Conservation (phyloP, 2,329 filamentous ascomycete genomes). For the Monilinia laxa region DNA sequence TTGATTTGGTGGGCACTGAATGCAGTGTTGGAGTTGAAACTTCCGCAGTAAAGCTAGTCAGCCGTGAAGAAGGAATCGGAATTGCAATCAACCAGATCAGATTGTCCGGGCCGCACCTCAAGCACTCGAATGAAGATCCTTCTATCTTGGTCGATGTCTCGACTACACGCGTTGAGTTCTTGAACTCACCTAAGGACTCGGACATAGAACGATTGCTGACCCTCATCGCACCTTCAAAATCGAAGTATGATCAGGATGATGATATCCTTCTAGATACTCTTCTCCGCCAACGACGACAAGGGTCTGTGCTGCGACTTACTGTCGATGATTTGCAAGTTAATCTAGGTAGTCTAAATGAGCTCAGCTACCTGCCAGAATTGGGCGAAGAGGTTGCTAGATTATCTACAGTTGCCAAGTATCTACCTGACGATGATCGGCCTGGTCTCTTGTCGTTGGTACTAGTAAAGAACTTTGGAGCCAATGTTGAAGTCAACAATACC, state of each 20-base stretch:
- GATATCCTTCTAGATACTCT: slow-evolving; percentile 95
- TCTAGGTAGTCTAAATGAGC: slow-evolving; percentile 61
- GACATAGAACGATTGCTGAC: slow-evolving; percentile 82
- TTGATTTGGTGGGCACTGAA: slow-evolving; percentile 74
- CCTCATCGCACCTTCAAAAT: slow-evolving; percentile 86
- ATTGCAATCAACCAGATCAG: slow-evolving; percentile 74
- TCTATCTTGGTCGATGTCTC: slow-evolving; percentile 62
- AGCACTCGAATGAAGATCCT: slow-evolving; percentile 53
- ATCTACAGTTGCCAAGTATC: slow-evolving; percentile 86
- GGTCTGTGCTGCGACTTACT: slow-evolving; percentile 72
- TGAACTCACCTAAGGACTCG: slow-evolving; percentile 68
- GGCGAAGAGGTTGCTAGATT: slow-evolving; percentile 78
- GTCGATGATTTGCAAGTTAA: slow-evolving; percentile 63
- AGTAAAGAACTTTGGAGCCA: slow-evolving; percentile 61
- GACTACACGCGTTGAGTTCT: slow-evolving; percentile 70
- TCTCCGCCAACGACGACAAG: slow-evolving; percentile 80
- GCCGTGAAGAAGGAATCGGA: slow-evolving; percentile 69
- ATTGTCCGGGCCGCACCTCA: slow-evolving; percentile 67
- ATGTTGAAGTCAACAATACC: slow-evolving; percentile 63
- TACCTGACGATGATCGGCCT: slow-evolving; percentile 92
- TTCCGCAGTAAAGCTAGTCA: slow-evolving; percentile 78
- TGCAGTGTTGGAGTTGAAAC: slow-evolving; percentile 74
- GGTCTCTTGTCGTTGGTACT: slow-evolving; percentile 75
- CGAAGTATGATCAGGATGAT: slow-evolving; percentile 83
- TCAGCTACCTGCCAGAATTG: slow-evolving; percentile 68